Base-by-base conservation (phyloP, 1,284 basidiomycete species). In the Termitomyces sp. region DNA sequence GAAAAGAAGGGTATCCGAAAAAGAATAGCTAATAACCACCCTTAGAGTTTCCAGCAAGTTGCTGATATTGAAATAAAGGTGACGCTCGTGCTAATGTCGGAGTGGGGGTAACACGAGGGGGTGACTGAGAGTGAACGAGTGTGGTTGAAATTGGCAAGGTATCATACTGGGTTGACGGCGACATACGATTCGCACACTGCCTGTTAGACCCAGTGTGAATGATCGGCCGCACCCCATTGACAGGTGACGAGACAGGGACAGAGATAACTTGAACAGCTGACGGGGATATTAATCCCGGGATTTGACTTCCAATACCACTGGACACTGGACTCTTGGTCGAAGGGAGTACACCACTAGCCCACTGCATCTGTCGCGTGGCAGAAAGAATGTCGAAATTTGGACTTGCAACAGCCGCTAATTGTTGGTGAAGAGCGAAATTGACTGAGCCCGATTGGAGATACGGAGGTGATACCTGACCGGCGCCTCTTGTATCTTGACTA, bases 1-100 rank as follows among this genome's bases (percentile, higher is more conserved):
- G 17, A 34, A 24, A n/a, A 13, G 17, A 44, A 19, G 46, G 46
- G 46, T 38, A 48, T 48, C n/a, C 1, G 15, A 24, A 10, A n/a
- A 36, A 34, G 12, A 19, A 44, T n/a, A 24, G 17, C 52, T 69
- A 77, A 66, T 73, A 76, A 33, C 75, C 74, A 58, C 69, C 72
- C 65, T 74, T 73, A 24, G 72, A 72, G 46, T 67, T 70, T 40
- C 71, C 71, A 44, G 73, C 69, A 8, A 71, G 66, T 62, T 84
- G 80, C 61, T 85, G 81, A 57, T 83, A 79, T 66, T 82, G 83
- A 58, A 84, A 60, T 45, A 82, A 82, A n/a, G 85, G 83, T 12
- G 83, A 84, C 30, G 80, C 72, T 64, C 82, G 76, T 34, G 71
- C 71, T 70, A 80, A 72, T 28, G 26, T 28, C 42, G 42, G n/a